Base-by-base conservation (phyloP, 1,284 basidiomycete species). In the Xerocomus amazonicus region DNA sequence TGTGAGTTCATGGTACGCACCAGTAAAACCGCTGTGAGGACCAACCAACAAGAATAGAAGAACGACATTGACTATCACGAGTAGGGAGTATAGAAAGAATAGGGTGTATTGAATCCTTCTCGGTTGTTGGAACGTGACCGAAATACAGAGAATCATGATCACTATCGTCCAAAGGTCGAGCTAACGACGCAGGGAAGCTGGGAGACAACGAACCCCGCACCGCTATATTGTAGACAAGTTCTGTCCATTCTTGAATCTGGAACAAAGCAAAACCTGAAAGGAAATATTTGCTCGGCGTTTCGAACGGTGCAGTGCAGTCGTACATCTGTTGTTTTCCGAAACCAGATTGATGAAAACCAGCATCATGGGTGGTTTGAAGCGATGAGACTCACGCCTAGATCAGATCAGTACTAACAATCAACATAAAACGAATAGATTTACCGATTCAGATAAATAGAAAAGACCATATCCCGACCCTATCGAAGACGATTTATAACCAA, bases 121-220 rank as follows among this genome's bases (percentile, higher is more conserved):
- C 0, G 47, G 45, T 32, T 41, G 27, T 7, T 35, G 9, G 40
- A 54, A 56, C 55, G 54, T 57, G 19, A 17, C 55, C 6, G 47
- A 45, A 9, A 50, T 45, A 33, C 51, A 45, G n/a, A 57, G 28
- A 37, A 56, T 43, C 51, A 56, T 57, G 23, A 56, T 56, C 9
- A 16, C 54, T 56, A 14, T 14, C 23, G 12, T 6, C 13, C 19
- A 19, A 28, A 28, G 6, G 27, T 14, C 6, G 28, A 6, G 5
- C n/a, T 9, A n/a, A 17, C 7, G 17, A 1, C 10, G 5, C 17
- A 9, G 17, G 26, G 14, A 6, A 23, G 0, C 4, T 2, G 5
- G 28, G 14, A 17, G 16, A 28, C 3, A n/a, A 57, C 47, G 36
- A 17, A 57, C 51, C 48, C 4, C 55, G 45, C 29, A 23, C 29